phyloP scores from a whole-genome alignment of 176 grass and related monocot species.

The Oryza glaberrima region DNA sequence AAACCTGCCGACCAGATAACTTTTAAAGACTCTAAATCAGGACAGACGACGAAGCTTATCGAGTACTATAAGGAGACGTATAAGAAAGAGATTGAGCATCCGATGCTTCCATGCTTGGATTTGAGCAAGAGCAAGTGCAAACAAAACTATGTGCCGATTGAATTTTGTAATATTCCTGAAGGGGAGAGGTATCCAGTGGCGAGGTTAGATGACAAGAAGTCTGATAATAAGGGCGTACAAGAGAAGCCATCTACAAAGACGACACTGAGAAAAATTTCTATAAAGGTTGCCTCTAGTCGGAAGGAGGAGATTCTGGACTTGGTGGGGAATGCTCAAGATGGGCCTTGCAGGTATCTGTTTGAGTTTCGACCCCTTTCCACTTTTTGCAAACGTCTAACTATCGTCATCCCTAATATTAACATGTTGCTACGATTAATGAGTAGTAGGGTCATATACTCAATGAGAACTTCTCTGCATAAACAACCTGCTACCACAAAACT shows the following conservation, averaged over 20 bases:
- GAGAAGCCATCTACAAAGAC: no score
- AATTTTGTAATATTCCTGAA: slow-evolving; percentile 45
- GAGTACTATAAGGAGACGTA: slow-evolving; percentile 38
- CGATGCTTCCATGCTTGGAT: slow-evolving; percentile 55
- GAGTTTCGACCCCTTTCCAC: slow-evolving; percentile 7
- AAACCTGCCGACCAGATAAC: slow-evolving; percentile 33
- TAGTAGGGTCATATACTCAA: not conserved
- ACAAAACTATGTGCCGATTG: slow-evolving; percentile 53
- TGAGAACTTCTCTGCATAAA: slow-evolving; percentile 15
- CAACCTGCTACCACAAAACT: not conserved
- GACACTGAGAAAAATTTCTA: not conserved
- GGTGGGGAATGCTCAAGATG: slow-evolving; percentile 25
- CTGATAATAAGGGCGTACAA: no score
- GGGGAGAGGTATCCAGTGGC: slow-evolving; percentile 49
- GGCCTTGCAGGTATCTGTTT: slow-evolving; percentile 59
- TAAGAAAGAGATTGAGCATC: slow-evolving; percentile 6
- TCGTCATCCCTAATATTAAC: not conserved
- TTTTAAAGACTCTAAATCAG: slow-evolving; percentile 36
- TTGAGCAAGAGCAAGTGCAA: slow-evolving; percentile 49
- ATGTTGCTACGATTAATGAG: not conserved
- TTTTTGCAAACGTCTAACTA: not conserved
- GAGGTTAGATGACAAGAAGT: not conserved
- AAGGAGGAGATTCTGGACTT: slow-evolving; percentile 15
- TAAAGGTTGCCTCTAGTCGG: not conserved
- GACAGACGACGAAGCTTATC: slow-evolving; percentile 22